phyloP scores from a whole-genome alignment of 2,329 filamentous ascomycete species.

The Pseudonectria buxi region DNA sequence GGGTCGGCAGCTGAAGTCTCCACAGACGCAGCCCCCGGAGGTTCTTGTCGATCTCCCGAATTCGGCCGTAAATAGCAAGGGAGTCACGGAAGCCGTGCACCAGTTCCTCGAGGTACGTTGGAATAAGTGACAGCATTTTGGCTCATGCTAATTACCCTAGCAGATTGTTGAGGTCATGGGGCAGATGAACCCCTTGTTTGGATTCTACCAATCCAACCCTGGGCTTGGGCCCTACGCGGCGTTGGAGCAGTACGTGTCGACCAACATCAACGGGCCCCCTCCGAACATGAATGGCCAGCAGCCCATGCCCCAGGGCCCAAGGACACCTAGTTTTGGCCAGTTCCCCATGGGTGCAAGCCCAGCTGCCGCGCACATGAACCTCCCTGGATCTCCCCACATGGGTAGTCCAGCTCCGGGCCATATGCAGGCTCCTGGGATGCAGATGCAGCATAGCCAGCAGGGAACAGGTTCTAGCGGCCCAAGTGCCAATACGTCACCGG shows the following conservation, averaged over 20 bases:
- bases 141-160: slow-evolving; percentile 1
- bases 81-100: slow-evolving; percentile 54
- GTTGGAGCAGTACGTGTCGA: slow-evolving; percentile 52
- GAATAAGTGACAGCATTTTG: not conserved
- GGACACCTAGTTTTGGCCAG: slow-evolving; percentile 49
- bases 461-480: slow-evolving; percentile 60
- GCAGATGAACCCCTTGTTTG: slow-evolving; percentile 59
- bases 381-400: slow-evolving; percentile 55
- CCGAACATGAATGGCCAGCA: slow-evolving; percentile 45
- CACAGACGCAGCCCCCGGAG: slow-evolving; percentile 51
- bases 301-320: slow-evolving; percentile 40
- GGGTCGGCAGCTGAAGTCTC: slow-evolving; percentile 51
- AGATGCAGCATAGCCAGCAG: slow-evolving; percentile 61
- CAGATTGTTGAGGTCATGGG: slow-evolving; percentile 61
- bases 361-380: slow-evolving; percentile 51
- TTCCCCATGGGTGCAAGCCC: slow-evolving; percentile 56
- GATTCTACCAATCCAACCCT: slow-evolving; percentile 49
- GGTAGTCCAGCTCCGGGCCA: slow-evolving; percentile 55
- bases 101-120: slow-evolving; percentile 57
- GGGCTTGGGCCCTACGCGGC: slow-evolving; percentile 50
- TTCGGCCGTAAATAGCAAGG: slow-evolving; percentile 51
- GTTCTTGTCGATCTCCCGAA: slow-evolving; percentile 50
- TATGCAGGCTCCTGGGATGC: slow-evolving; percentile 61
- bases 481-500: slow-evolving; percentile 60
- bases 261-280: slow-evolving; percentile 35